Evolutionary conservation across 1,139 yeast species (phyloP).

Genomic region (Saccharomycopsis phalli): DNA sequence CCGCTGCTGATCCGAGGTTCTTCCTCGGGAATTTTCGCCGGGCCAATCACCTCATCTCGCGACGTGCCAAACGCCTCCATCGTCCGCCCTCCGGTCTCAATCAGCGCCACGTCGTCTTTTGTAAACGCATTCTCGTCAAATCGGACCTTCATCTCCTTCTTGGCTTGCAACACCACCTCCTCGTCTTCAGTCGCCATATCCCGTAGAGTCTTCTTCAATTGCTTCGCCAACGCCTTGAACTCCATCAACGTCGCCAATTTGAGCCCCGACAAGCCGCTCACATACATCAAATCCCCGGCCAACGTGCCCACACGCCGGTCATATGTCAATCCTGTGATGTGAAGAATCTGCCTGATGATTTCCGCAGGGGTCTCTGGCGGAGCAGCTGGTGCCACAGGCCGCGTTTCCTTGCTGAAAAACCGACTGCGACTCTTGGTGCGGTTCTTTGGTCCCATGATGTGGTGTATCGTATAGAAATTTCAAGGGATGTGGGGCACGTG

Average conservation of each 20-base stretch:
- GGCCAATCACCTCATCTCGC: background rate
- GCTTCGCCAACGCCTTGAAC: conserved; percentile 36
- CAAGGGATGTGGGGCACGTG: too few relatives aligned
- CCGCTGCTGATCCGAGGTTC: conserved; percentile 18
- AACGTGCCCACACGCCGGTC: conserved; percentile 52
- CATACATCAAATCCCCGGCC: conserved; percentile 43
- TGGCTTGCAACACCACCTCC: conserved; percentile 20
- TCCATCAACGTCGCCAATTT: conserved; percentile 38
- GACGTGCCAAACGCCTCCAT: conserved; percentile 12
- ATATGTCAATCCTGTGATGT: conserved; percentile 44
- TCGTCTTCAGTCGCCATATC: conserved; percentile 40
- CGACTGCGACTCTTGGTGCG: background rate
- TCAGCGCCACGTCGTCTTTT: conserved; percentile 7
- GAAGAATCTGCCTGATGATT: conserved; percentile 44
- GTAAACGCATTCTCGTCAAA: conserved; percentile 6
- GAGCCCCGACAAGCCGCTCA: conserved; percentile 37
- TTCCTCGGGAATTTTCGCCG: conserved; percentile 3
- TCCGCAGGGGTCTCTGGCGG: background rate
- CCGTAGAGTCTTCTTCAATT: conserved; percentile 39
- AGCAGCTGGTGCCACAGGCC: background rate
- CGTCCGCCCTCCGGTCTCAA: conserved; percentile 10
- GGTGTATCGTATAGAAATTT: too few relatives aligned
- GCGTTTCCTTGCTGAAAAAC: conserved; percentile 1
- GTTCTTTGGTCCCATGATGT: background rate
- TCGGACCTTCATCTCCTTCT: conserved; percentile 25